Evolutionary conservation across 1,284 basidiomycete genomes (phyloP).

Genomic region (Apiotrichum porosum): DNA sequence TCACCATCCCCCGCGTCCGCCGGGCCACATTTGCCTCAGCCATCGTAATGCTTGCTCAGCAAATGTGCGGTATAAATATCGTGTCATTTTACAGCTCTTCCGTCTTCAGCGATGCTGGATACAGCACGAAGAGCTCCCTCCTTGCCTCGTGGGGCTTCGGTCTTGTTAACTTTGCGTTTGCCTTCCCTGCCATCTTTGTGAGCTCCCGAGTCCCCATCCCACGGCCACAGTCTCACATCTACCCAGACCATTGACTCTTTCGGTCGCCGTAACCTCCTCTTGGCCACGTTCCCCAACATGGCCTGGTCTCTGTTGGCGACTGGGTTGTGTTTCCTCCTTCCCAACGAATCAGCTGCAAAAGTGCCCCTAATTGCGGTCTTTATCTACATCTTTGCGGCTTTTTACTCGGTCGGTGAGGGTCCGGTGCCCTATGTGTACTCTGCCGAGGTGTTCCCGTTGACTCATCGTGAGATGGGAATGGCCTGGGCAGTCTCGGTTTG

Average conservation of each 20-base stretch:
- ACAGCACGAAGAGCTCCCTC: conserved; percentile 43
- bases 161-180: conserved; percentile 37
- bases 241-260: conserved; percentile 52
- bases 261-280: conserved; percentile 62
- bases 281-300: conserved; percentile 57
- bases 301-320: neutral
- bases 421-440: conserved; percentile 60
- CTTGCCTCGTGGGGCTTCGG: conserved; percentile 61
- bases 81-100: conserved; percentile 51
- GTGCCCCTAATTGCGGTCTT: conserved; percentile 9
- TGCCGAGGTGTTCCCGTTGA: conserved; percentile 52
- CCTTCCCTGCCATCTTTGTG: neutral
- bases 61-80: conserved; percentile 38
- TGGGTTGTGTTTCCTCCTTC: conserved; percentile 1
- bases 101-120: conserved; percentile 58
- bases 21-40: conserved; percentile 64
- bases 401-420: conserved; percentile 57
- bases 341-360: neutral
- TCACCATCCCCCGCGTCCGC: conserved; percentile 55
- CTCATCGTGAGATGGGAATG: conserved; percentile 53
- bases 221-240: conserved; percentile 3
- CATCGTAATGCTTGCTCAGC: conserved; percentile 63
- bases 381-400: conserved; percentile 13
- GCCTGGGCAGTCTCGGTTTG: conserved; percentile 43
- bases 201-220: neutral